Base-by-base conservation (phyloP, 106 monocot species). In the Gastrodia elata region DNA sequence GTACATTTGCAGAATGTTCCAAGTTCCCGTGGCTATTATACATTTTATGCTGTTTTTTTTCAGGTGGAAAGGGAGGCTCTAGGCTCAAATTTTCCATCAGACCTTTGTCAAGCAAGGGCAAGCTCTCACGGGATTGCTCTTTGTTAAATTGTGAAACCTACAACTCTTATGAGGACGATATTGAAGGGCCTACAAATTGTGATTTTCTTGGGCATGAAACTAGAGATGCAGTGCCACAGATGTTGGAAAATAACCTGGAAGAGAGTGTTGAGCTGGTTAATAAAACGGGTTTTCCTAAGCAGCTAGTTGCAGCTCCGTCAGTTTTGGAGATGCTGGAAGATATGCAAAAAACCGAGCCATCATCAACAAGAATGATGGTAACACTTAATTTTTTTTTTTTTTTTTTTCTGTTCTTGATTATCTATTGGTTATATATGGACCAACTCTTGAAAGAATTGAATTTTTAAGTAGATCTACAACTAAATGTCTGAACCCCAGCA, bases 91-190 rank as follows among this genome's bases (percentile, higher is more conserved):
- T 67, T 67, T 67, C 67, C 36, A 20, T 67, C 36, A 16, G n/a
- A 37, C 8, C 15, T 4, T 67, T 67, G 34, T n/a, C 67, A 33
- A 67, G n/a, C 20, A 37, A 37, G 34, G 67, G 37, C 35, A 20
- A 67, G 35, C n/a, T 67, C n/a, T 67, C 37, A 67, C 4, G 67
- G 36, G 67, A 5, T 37, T 34, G 2, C 24, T 67, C 67, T 37
- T 37, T 37, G 67, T 61, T 30, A 32, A 67, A 37, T 20, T 34
- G 37, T 67, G 37, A 37, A 67, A n/a, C 37, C n/a, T 67, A 67
- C 11, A 67, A 38, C n/a, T 67, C 67, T 16, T 67, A 2, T 37
- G 67, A 67, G 67, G 67, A 67, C 35, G 67, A 67, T 67, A 67
- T 67, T 67, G 67, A 67, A 67, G 37, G 24, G n/a, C 67, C 34